Evolutionary conservation across 1,139 yeast genomes (phyloP).

Genomic region (Pichia norvegensis): DNA sequence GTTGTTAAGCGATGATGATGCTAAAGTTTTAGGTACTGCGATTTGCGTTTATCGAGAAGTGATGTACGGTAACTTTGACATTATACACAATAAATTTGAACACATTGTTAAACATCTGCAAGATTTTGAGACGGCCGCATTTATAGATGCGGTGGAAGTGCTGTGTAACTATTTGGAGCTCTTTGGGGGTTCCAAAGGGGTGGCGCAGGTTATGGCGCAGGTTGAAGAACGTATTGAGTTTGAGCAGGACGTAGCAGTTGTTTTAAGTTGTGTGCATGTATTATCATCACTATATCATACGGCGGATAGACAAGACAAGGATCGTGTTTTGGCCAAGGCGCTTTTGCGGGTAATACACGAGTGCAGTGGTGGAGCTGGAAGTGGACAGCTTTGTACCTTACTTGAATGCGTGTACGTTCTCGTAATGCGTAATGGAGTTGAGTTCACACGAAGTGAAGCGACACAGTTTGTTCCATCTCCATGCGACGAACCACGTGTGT

Average conservation of each 20-base stretch:
- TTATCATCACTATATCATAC: not conserved
- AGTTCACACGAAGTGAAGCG: not conserved
- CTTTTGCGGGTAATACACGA: not conserved
- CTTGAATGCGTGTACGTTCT: not conserved
- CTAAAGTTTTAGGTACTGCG: conserved; percentile 64
- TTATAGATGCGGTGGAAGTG: conserved; percentile 50
- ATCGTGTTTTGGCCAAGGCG: not conserved
- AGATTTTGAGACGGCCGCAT: conserved; percentile 74
- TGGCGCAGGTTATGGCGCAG: not conserved
- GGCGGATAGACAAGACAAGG: not conserved
- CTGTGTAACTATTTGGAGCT: conserved; percentile 28
- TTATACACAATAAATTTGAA: conserved; percentile 66
- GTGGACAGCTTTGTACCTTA: not conserved
- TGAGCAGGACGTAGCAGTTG: not conserved
- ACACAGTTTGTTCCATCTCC: not conserved
- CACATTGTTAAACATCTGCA: conserved; percentile 48
- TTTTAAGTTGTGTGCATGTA: not conserved
- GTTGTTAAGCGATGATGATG: conserved; percentile 56
- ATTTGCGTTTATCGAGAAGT: conserved; percentile 49
- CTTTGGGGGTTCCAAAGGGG: not conserved
- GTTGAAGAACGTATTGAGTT: not conserved
- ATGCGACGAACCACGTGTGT: not conserved
- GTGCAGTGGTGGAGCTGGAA: not conserved
- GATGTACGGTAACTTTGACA: conserved; percentile 50
- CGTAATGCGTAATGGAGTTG: not conserved